Base-by-base conservation (phyloP, 257 asterid species). In the Solanum habrochaites region DNA sequence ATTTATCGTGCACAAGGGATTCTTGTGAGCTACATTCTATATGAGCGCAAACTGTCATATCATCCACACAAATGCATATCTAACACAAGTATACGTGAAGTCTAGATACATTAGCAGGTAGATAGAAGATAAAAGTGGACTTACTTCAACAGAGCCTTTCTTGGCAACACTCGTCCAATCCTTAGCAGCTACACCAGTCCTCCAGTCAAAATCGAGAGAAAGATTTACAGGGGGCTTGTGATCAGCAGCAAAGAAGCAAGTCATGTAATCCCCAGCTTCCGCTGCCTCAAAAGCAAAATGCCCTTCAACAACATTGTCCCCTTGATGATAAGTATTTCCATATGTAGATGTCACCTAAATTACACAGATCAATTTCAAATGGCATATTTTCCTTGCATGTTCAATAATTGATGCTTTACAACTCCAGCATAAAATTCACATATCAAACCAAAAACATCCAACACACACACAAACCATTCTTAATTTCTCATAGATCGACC, bases 91-190 rank as follows among this genome's bases (percentile, higher is more conserved):
- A 45, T 15, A 77, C 27, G 64, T n/a, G 15, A 37, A 83, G 37
- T 58, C 2, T 31, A 82, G 37, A 39, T 83, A 39, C 58, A 39
- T 64, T 23, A 47, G 27, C 77, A 73, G 40, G 64, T 45, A 85
- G 62, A 66, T 69, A 49, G 27, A 81, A 81, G 47, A 83, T 40
- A 75, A 74, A 75, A 0, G 40, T 37, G 2, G 67, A 86, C 95
- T 93, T 91, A 97, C 99, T 90, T 95, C 99, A 87, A 96, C 93
- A 21, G 98, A 94, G 75, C 98, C 98, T 87, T 96, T 96, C 91
- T 96, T 96, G 72, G 98, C 99, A 43, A 96, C 97, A 89, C 86
- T 94, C 42, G 95, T 72, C 99, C 99, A 97, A 40, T 95, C 99
- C 93, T 94, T 95, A 73, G 99, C 95, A 83, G 98, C 99, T 85